Evolutionary conservation across 192 early-diverging fungal genomes (phyloP), one percentile per base, ranked within the genome.

Genomic region (Fimicolochytrium jonesii): DNA sequence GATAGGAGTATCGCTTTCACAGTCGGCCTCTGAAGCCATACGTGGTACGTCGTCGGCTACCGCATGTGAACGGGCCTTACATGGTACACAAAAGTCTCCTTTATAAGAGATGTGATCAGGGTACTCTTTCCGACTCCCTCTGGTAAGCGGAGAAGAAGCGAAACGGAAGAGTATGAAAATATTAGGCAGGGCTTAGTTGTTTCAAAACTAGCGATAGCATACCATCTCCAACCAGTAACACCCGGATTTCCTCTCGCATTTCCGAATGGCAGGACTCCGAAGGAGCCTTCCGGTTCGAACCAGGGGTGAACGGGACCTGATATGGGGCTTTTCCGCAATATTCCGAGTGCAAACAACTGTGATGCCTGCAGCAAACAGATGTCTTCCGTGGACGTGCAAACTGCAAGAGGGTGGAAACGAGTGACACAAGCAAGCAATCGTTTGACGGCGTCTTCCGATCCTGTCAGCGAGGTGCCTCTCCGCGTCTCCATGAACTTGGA

Each of bases 91-190:
- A 92, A 99, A 4, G 87, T 83, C 67, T 99, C 97, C 67, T 95
- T 97, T 64, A 97, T 97, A 37, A 99, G 87, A 13, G 94, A 89
- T 28, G 92, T 95, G 56, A 99, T 91, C 58, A 99, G 73, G 25
- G 97, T 94, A 70, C 92, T 94, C 68, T 99, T 99, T 51, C 97
- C 97, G 52, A 94, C 93, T 39, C 86, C 86, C 69, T 91, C 89
- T 74, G 36, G 47, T 13, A 26, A 34, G 7, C 17, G 18, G 3
- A 4, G 30, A 4, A 49, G 18, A 2, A 1, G 34, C 34, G 11
- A n/a, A 31, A 28, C 0, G 28, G 4, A 23, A 2, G 28, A 17
- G 6, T 17, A 42, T 42, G 29, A 46, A 36, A 15, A 18, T 31
- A 28, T 30, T 2, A 29, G 35, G 17, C n/a, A 4, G 3, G 3